Evolutionary conservation across 352 stramenopile species (phyloP).

Genomic region (Plasmopara muralis): DNA sequence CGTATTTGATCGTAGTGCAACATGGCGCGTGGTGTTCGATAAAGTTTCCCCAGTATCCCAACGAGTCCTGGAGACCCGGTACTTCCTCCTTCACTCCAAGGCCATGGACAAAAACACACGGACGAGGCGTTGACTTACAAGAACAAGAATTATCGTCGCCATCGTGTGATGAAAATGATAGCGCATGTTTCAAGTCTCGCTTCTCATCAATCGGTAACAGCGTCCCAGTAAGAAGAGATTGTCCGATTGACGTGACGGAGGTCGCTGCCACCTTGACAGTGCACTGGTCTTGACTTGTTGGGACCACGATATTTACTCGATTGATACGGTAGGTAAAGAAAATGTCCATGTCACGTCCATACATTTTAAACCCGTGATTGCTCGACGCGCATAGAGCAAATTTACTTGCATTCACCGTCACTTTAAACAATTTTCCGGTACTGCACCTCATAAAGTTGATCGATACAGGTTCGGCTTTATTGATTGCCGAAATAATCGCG

Average conservation of each 20-base stretch:
- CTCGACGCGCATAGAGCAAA: conserved; percentile 9
- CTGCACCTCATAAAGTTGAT: conserved; percentile 3
- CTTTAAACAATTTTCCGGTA: conserved; percentile 4
- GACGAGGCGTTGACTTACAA: conserved; percentile 15
- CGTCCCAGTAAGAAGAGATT: conserved; percentile 5
- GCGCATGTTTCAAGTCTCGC: conserved; percentile 4
- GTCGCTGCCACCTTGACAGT: conserved; percentile 1
- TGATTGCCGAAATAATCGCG: conserved; percentile 14
- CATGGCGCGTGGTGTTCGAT: conserved; percentile 13
- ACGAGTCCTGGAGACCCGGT: conserved; percentile 5
- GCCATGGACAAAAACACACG: conserved; percentile 22
- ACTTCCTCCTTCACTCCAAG: conserved; percentile 11
- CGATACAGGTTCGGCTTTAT: conserved; percentile 6
- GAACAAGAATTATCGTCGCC: conserved; percentile 4
- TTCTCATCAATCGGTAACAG: not conserved
- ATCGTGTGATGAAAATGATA: conserved; percentile 4
- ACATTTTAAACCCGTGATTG: conserved; percentile 8
- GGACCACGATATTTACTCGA: conserved; percentile 5
- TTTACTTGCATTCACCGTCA: conserved; percentile 4
- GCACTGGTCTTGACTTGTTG: conserved; percentile 4
- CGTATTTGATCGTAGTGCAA: conserved; percentile 15
- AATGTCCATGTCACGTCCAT: conserved; percentile 15
- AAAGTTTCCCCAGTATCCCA: conserved; percentile 18
- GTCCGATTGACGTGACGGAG: conserved; percentile 3
- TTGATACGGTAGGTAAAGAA: conserved; percentile 9